Percentiles rank a stretch among this genome's conserved stretches.
These are phyloP conservation scores for Rachicladosporium sp. DNA, from an alignment of 2,329 filamentous ascomycete species.

Conservation along the genomic window DNA sequence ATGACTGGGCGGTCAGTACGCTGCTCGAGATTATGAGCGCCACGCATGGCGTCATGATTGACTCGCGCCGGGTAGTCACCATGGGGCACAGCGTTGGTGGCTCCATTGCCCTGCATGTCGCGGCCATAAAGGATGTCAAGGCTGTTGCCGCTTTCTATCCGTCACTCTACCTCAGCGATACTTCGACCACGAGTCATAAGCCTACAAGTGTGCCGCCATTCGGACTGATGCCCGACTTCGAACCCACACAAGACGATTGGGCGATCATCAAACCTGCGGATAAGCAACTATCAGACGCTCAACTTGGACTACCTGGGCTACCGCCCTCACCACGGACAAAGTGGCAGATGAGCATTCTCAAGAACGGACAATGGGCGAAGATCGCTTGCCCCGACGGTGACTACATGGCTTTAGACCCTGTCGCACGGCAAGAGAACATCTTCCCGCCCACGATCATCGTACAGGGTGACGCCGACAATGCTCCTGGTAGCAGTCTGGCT, in stretches of 20 bases:
- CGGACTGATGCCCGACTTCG: slow-evolving; percentile 8
- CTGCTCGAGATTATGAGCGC: slow-evolving; percentile 11
- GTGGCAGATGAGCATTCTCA: slow-evolving; percentile 10
- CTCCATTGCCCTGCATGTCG: slow-evolving; percentile 35
- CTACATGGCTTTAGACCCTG: slow-evolving; percentile 10
- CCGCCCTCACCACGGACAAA: slow-evolving; percentile 8
- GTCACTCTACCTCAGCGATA: slow-evolving; percentile 9
- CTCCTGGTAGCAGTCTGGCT: slow-evolving; percentile 10
- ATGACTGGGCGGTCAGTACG: slow-evolving; percentile 25
- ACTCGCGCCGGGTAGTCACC: slow-evolving; percentile 23
- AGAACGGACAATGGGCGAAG: slow-evolving; percentile 9
- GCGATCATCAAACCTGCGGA: slow-evolving; percentile 6
- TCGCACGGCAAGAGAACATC: slow-evolving; percentile 8
- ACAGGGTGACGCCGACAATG: slow-evolving; percentile 9
- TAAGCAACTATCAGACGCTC: slow-evolving; percentile 8
- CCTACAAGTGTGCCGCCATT: slow-evolving; percentile 10
- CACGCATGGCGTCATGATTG: slow-evolving; percentile 13
- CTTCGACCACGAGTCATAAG: slow-evolving; percentile 6
- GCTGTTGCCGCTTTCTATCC: slow-evolving; percentile 13
- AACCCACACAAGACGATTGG: slow-evolving; percentile 10
- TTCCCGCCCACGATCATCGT: slow-evolving; percentile 12
- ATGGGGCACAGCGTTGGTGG: slow-evolving; percentile 29
- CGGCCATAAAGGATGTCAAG: slow-evolving; percentile 6
- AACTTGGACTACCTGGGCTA: slow-evolving; percentile 6
- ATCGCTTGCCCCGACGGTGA: slow-evolving; percentile 11